Conservation (phyloP, 2,329 filamentous ascomycete genomes). For the Triangularia setosa region DNA sequence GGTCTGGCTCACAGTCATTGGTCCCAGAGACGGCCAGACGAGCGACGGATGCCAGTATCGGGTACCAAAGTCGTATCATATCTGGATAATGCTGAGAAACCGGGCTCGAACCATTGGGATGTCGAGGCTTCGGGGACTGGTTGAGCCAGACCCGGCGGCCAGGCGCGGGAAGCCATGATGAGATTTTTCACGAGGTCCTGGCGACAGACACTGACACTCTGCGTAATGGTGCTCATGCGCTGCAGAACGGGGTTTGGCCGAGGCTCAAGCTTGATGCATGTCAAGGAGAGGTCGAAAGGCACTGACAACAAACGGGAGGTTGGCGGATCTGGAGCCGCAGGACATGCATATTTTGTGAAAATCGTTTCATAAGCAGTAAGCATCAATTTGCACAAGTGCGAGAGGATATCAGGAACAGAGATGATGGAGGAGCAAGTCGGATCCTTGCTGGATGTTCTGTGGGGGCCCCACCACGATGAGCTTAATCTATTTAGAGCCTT, state of each 20-base stretch:
- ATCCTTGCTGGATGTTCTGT: not conserved
- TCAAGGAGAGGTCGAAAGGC: not conserved
- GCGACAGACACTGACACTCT: not conserved
- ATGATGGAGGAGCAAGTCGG: not conserved
- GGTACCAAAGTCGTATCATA: not conserved
- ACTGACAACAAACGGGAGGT: not conserved
- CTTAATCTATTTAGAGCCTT: not conserved
- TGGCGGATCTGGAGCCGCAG: too few relatives aligned
- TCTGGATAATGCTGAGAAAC: not conserved
- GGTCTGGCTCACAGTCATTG: constrained; percentile 33
- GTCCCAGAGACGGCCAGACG: constrained; percentile 3
- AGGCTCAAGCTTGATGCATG: not conserved
- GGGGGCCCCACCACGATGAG: not conserved
- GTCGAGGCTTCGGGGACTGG: not conserved
- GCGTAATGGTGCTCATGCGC: not conserved
- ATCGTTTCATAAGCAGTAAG: too few relatives aligned
- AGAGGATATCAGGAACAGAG: not conserved
- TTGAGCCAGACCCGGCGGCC: not conserved
- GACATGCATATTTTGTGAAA: too few relatives aligned
- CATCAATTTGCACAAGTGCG: too few relatives aligned
- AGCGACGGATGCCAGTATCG: not conserved
- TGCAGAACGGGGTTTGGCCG: not conserved
- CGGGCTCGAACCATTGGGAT: not conserved
- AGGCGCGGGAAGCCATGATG: not conserved
- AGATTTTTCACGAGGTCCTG: not conserved